Conservation (phyloP, 768 basidiomycete genomes). For the Kondoa subrosea region DNA sequence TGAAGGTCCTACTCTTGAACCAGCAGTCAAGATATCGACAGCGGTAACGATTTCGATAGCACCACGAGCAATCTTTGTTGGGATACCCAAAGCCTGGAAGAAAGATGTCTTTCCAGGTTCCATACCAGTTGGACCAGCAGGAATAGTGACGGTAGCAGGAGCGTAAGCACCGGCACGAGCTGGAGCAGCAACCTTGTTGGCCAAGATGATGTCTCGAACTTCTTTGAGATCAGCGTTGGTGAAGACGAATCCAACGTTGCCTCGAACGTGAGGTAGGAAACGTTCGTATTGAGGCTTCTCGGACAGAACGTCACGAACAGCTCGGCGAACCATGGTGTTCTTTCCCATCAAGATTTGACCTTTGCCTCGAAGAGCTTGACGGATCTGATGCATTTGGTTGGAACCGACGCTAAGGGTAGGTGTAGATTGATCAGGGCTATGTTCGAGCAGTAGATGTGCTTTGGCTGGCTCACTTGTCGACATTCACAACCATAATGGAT, state of each 20-base stretch:
- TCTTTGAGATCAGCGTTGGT: conserved; percentile 83
- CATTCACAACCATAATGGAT: conserved; percentile 96
- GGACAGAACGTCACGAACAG: conserved; percentile 70
- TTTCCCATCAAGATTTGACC: conserved; percentile 98
- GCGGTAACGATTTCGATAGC: conserved; percentile 98
- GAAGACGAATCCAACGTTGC: conserved; percentile 99
- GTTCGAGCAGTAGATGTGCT: conserved; percentile 80
- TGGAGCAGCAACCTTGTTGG: conserved; percentile 96
- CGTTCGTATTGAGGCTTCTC: conserved; percentile 90
- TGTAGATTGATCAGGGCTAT: conserved; percentile 43
- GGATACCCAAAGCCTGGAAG: conserved; percentile 99
- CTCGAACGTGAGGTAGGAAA: conserved; percentile 84
- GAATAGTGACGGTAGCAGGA: conserved; percentile 77
- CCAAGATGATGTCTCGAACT: conserved; percentile 72
- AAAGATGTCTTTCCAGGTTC: conserved; percentile 99
- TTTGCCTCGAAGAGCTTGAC: conserved; percentile 82
- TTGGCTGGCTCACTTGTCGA: conserved; percentile 74
- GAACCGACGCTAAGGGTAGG: conserved; percentile 66
- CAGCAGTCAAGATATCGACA: conserved; percentile 81
- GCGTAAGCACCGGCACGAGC: conserved; percentile 96
- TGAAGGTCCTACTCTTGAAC: conserved; percentile 85
- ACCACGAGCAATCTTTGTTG: conserved; percentile 99
- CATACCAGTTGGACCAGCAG: conserved; percentile 98
- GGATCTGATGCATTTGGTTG: conserved; percentile 98
- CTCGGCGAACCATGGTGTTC: conserved; percentile 99